Evolutionary conservation across 1,284 basidiomycete genomes (phyloP).

Genomic region (Phaffia rhodozyma): DNA sequence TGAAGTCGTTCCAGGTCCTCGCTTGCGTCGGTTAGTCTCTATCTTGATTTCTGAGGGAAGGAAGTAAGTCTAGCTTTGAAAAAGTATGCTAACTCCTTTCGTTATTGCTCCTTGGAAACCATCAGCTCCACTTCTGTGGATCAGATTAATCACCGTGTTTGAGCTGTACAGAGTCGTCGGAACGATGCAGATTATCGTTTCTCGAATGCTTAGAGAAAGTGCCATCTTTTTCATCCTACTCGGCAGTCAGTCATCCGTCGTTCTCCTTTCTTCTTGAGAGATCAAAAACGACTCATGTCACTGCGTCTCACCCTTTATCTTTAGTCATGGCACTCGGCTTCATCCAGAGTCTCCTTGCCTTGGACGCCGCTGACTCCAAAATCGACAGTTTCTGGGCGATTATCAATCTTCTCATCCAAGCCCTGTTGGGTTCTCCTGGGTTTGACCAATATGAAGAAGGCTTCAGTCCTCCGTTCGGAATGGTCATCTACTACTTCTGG

Average conservation of each 20-base stretch:
- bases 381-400: constrained; percentile 49
- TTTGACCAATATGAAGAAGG: constrained; percentile 50
- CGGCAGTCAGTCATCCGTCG: constrained; percentile 37
- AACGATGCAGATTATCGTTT: constrained; percentile 73
- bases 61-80: background rate
- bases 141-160: constrained; percentile 29
- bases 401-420: constrained; percentile 46
- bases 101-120: background rate
- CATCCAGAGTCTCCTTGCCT: constrained; percentile 61
- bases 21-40: constrained; percentile 69
- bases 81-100: background rate
- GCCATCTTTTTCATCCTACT: constrained; percentile 73
- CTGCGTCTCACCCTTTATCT: constrained; percentile 45
- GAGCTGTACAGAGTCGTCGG: constrained; percentile 50
- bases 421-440: constrained; percentile 52
- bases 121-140: background rate
- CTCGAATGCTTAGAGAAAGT: constrained; percentile 81
- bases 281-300: constrained; percentile 17
- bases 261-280: background rate
- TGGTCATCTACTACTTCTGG: constrained; percentile 51
- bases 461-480: constrained; percentile 35
- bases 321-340: constrained; percentile 75
- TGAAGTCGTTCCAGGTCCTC: constrained; percentile 73
- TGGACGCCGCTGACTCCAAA: constrained; percentile 79
- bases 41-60: background rate